Conservation (phyloP, 108 stramenopile species). For the Discostella stelligeroides region DNA sequence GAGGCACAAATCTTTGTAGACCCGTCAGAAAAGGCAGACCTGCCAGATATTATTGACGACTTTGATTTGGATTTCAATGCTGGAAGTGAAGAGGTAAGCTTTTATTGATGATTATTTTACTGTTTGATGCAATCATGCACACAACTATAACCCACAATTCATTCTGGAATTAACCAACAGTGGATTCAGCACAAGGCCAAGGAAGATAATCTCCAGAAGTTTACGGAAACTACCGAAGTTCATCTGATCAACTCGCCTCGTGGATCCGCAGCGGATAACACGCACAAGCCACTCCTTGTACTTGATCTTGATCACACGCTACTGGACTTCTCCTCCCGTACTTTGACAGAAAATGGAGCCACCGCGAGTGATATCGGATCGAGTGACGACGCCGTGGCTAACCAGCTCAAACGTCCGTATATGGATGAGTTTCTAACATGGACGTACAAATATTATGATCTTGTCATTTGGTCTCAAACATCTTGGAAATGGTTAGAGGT, state of each 20-base stretch:
- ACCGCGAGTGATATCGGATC: slow-evolving; percentile 20
- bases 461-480: slow-evolving; percentile 96
- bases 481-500: slow-evolving; percentile 95
- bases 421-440: slow-evolving; percentile 88
- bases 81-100: slow-evolving; percentile 50
- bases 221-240: slow-evolving; percentile 81
- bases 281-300: slow-evolving; percentile 84
- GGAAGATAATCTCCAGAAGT: slow-evolving; percentile 84
- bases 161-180: too few species aligned
- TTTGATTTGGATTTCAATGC: slow-evolving; percentile 92
- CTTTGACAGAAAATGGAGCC: slow-evolving; percentile 47
- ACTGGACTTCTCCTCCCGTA: slow-evolving; percentile 82
- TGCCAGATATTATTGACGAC: slow-evolving; percentile 91
- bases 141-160: too few species aligned
- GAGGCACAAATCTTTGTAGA: slow-evolving; percentile 93
- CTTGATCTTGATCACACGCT: slow-evolving; percentile 96
- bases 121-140: not conserved
- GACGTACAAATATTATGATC: slow-evolving; percentile 89
- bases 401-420: slow-evolving; percentile 75
- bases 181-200: slow-evolving; percentile 87
- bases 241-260: slow-evolving; percentile 90
- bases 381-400: slow-evolving; percentile 43
- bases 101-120: not conserved
- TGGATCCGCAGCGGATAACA: slow-evolving; percentile 11
- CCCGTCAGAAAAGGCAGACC: slow-evolving; percentile 70